Evolutionary conservation across 2,329 filamentous ascomycete species (phyloP), one percentile per base, ranked within the genome.

Genomic region (Pseudopyricularia cyperi): DNA sequence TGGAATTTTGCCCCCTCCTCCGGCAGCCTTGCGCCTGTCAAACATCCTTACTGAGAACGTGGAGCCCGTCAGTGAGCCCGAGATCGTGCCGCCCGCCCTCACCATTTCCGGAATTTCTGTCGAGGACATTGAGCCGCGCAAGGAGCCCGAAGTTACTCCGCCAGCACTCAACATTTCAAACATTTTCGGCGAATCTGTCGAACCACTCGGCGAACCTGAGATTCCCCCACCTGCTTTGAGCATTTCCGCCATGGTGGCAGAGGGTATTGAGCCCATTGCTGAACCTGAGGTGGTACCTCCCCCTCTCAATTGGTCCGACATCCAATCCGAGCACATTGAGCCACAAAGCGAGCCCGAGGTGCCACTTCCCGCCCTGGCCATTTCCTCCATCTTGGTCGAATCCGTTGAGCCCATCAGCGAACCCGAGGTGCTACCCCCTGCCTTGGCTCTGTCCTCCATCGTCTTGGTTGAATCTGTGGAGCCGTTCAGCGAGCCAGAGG

Each of bases 401-500:
- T 46, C 57, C 24, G 53, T 60, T 11, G 57, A 59, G 55, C 55
- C 56, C 22, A 24, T 30, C 22, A 26, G 14, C 30, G 49, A 32
- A 30, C 15, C 49, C 8, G 49, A 51, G 35, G 48, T 54, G 2
- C 53, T 54, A 1, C 58, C 37, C 37, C 46, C 19, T 24, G 7
- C 22, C 50, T 44, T 61, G 5, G 55, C 57, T 7, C 35, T 58
- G 22, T 56, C 57, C 12, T 33, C 60, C 24, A 62, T 71, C 50
- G 69, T 79, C 22, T 66, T 71, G 34, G 63, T 65, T 2, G 67
- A 76, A 57, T 56, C 65, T 46, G 64, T 77, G 19, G 69, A 73
- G 58, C 72, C 72, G 1, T 53, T 63, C 14, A 32, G 47, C 24
- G 58, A 52, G 15, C 55, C 53, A 1, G 39, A 44, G 24, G 32